Percentiles rank a stretch among this genome's conserved stretches.
Conservation (phyloP, 805 yeast species). For the Cyberlindnera euphorbiae region DNA sequence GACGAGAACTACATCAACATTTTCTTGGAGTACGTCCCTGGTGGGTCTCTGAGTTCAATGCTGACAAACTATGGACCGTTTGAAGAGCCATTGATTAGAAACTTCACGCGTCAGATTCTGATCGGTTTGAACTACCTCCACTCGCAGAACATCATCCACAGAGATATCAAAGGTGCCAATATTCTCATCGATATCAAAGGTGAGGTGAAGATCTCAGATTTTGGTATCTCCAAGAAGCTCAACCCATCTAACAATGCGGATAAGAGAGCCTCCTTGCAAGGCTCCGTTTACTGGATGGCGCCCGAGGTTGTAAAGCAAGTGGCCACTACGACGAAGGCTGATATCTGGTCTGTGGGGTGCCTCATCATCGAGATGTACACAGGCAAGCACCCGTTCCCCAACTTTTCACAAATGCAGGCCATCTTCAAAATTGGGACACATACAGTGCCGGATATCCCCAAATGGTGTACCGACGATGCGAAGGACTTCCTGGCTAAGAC, state of each 20-base stretch:
- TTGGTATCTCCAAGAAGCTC: conserved; percentile 71
- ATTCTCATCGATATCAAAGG: conserved; percentile 77
- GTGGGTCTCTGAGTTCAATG: conserved; percentile 69
- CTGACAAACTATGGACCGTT: conserved; percentile 70
- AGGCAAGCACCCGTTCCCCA: conserved; percentile 94
- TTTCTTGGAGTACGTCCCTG: conserved; percentile 72
- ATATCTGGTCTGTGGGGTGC: conserved; percentile 97
- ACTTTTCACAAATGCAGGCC: conserved; percentile 94
- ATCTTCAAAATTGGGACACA: conserved; percentile 89
- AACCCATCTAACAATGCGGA: conserved; percentile 41
- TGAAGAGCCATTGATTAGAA: conserved; percentile 69
- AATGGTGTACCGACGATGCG: conserved; percentile 64
- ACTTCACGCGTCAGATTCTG: conserved; percentile 70
- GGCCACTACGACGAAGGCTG: conserved; percentile 87
- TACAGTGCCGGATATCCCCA: conserved; percentile 75
- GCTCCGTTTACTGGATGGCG: conserved; percentile 98
- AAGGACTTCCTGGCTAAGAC: conserved; percentile 59
- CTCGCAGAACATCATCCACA: conserved; percentile 69
- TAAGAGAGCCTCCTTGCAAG: conserved; percentile 82
- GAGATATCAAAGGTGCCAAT: conserved; percentile 89
- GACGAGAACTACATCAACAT: conserved; percentile 72
- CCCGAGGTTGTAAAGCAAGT: conserved; percentile 97
- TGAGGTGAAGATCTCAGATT: conserved; percentile 79
- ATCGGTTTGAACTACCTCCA: conserved; percentile 74
- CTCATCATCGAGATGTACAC: conserved; percentile 92